Percentiles rank a stretch among this genome's conserved stretches.
phyloP scores from a whole-genome alignment of 495 filamentous ascomycete genomes.

The Podospora pseudoanserina region DNA sequence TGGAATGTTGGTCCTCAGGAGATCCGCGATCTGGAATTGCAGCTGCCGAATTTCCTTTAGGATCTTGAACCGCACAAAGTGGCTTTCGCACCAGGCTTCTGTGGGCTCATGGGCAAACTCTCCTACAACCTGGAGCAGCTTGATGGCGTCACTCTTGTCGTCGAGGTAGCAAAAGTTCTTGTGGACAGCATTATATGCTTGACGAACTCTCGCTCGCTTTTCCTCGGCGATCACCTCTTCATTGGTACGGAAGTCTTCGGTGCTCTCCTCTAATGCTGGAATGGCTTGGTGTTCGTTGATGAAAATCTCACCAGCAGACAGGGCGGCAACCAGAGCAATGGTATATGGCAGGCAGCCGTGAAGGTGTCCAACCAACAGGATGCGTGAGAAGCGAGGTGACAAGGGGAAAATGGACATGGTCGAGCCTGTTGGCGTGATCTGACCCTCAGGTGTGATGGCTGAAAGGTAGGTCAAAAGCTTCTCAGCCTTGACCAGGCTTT shows the following conservation, averaged over 20 bases:
- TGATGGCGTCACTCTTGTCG: constrained; percentile 80
- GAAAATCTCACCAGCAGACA: constrained; percentile 86
- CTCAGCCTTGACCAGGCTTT: constrained; percentile 79
- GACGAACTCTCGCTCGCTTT: constrained; percentile 58
- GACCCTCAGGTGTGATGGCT: constrained; percentile 62
- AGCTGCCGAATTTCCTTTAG: constrained; percentile 83
- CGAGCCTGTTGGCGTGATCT: constrained; percentile 70
- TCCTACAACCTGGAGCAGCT: constrained; percentile 82
- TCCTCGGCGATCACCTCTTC: constrained; percentile 66
- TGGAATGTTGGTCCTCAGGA: constrained; percentile 71
- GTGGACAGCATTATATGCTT: constrained; percentile 72
- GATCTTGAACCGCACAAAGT: constrained; percentile 80
- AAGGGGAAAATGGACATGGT: constrained; percentile 86
- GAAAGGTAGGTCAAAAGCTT: constrained; percentile 74
- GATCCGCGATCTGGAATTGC: constrained; percentile 72
- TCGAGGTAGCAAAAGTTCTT: constrained; percentile 77
- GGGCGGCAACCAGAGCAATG: constrained; percentile 79
- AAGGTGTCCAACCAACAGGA: constrained; percentile 80
- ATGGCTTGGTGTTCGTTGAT: constrained; percentile 78
- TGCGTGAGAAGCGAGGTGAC: constrained; percentile 84
- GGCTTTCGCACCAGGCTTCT: constrained; percentile 69
- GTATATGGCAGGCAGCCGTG: constrained; percentile 82
- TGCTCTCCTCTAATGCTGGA: constrained; percentile 41
- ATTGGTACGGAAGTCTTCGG: constrained; percentile 57
- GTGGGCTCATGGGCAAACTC: constrained; percentile 67